Conservation (phyloP, 257 asterid genomes). For the Primulina eburnea region DNA sequence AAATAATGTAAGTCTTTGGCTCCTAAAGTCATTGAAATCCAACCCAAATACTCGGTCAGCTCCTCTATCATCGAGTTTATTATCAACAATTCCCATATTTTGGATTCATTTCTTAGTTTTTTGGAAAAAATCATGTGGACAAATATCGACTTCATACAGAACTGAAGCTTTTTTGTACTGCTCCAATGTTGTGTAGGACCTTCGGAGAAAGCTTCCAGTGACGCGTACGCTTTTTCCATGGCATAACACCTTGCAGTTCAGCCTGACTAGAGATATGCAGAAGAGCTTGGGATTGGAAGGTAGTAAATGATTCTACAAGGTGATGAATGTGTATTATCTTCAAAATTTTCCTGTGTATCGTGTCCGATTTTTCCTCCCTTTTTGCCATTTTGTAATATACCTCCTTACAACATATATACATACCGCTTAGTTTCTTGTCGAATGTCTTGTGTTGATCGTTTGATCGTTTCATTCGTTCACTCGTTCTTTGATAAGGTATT, state of each 20-base stretch:
- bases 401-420: not conserved
- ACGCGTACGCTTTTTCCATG: conserved; percentile 93
- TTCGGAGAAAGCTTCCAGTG: conserved; percentile 96
- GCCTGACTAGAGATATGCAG: conserved; percentile 78
- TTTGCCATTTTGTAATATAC: conserved; percentile 12
- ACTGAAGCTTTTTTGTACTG: conserved; percentile 2
- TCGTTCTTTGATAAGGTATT: no score
- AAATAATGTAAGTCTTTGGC: no score
- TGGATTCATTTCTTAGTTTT: not conserved
- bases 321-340: not conserved
- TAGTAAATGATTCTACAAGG: conserved; percentile 36
- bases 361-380: not conserved
- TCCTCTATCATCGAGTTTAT: not conserved
- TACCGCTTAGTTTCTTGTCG: no score
- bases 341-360: not conserved
- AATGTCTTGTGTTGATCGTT: no score
- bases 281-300: conserved; percentile 72
- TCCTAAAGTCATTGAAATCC: not conserved
- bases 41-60: not conserved
- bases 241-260: conserved; percentile 88
- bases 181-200: conserved; percentile 51
- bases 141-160: not conserved
- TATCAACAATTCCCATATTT: not conserved
- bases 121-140: not conserved
- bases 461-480: no score